Conservation (phyloP, 2,329 filamentous ascomycete genomes). For the Didymella lethalis region DNA sequence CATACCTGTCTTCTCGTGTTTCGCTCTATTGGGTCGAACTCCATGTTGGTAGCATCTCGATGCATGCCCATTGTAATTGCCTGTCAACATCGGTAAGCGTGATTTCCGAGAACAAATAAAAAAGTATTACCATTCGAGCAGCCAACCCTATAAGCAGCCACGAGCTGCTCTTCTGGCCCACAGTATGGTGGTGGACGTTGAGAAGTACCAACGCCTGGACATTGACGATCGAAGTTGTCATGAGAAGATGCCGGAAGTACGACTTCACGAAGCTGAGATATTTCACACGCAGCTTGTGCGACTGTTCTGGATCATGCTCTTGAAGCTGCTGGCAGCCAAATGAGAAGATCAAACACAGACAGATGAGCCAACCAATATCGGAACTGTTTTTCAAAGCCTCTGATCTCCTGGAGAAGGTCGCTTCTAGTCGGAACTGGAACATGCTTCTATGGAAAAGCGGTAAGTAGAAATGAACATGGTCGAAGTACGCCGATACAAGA, state of each 20-base stretch:
- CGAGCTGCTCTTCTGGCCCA: constrained; percentile 53
- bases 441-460: constrained; percentile 53
- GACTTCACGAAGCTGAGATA: constrained; percentile 44
- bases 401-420: constrained; percentile 46
- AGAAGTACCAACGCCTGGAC: constrained; percentile 55
- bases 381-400: constrained; percentile 39
- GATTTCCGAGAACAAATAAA: not conserved
- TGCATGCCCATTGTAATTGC: constrained; percentile 57
- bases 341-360: constrained; percentile 53
- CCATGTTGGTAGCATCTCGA: constrained; percentile 50
- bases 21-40: constrained; percentile 47
- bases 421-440: constrained; percentile 52
- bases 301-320: constrained; percentile 37
- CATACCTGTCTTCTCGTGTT: constrained; percentile 38
- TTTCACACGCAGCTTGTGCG: constrained; percentile 30
- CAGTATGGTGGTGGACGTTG: constrained; percentile 53
- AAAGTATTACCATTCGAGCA: constrained; percentile 47
- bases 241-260: constrained; percentile 49
- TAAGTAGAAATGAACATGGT: constrained; percentile 49
- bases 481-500: constrained; percentile 53
- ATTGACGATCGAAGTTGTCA: constrained; percentile 52
- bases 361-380: constrained; percentile 54
- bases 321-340: constrained; percentile 53
- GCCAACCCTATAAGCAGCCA: constrained; percentile 54
- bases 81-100: constrained; percentile 19